These are phyloP conservation scores for Hyphopichia buzzinii DNA, from an alignment of 1,139 yeast genomes.

Conservation along the genomic window DNA sequence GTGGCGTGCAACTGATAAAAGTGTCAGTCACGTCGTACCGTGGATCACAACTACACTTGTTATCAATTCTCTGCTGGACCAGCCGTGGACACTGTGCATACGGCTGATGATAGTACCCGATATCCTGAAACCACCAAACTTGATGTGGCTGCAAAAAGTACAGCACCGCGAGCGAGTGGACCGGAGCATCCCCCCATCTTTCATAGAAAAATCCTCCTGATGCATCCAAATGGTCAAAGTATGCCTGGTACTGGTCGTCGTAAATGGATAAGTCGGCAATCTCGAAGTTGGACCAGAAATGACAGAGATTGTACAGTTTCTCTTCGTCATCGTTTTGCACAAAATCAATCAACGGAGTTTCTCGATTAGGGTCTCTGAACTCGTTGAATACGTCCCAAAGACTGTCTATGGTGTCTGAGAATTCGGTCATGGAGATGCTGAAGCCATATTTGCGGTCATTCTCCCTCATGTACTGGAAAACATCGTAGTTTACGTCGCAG, in stretches of 20 bases:
- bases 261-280: constrained; percentile 30
- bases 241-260: constrained; percentile 19
- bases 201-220: constrained; percentile 39
- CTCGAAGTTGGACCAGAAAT: constrained; percentile 42
- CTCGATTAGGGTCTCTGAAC: constrained; percentile 16
- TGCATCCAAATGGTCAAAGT: constrained; percentile 26
- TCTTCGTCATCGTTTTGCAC: constrained; percentile 19
- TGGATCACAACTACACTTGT: constrained; percentile 33
- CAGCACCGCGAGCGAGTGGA: constrained; percentile 31
- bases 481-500: constrained; percentile 31
- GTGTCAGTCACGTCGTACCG: constrained; percentile 25
- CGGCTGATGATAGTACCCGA: constrained; percentile 37
- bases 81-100: constrained; percentile 33
- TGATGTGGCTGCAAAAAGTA: constrained; percentile 21
- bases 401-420: constrained; percentile 30
- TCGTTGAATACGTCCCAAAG: constrained; percentile 25
- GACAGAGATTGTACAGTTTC: constrained; percentile 34
- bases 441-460: constrained; percentile 26
- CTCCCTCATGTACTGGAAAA: constrained; percentile 24
- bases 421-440: constrained; percentile 30
- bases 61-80: constrained; percentile 11
- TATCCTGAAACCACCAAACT: constrained; percentile 29
- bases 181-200: constrained; percentile 45
- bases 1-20: constrained; percentile 32
- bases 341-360: constrained; percentile 14